Evolutionary conservation across 305 asterid genomes (phyloP).

Genomic region (Fraxinus platypoda): DNA sequence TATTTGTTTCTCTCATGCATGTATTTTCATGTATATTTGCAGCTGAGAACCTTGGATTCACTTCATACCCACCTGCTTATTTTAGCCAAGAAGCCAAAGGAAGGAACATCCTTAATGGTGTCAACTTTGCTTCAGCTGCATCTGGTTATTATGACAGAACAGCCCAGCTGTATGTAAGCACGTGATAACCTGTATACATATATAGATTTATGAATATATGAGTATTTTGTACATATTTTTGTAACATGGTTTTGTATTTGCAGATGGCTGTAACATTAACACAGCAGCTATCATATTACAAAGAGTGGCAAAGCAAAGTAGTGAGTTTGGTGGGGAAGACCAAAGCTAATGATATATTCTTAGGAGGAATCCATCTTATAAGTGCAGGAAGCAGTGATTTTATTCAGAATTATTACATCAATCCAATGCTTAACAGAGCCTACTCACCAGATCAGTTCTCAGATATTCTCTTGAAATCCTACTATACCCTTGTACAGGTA

Average conservation of each 20-base stretch:
- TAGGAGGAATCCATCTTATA: slow-evolving; percentile 65
- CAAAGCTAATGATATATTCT: slow-evolving; percentile 50
- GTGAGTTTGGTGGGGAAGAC: slow-evolving; percentile 55
- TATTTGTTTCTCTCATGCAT: not conserved
- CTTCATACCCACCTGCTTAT: slow-evolving; percentile 73
- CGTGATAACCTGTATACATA: not conserved
- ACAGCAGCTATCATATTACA: slow-evolving; percentile 63
- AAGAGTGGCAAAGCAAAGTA: slow-evolving; percentile 69
- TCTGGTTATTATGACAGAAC: slow-evolving; percentile 79
- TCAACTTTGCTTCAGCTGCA: slow-evolving; percentile 84
- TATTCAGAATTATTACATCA: slow-evolving; percentile 77
- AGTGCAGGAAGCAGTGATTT: slow-evolving; percentile 92
- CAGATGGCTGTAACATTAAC: slow-evolving; percentile 67
- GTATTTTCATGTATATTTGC: slow-evolving; percentile 16
- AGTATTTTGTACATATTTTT: not conserved
- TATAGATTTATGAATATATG: not conserved
- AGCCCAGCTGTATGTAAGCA: slow-evolving; percentile 52
- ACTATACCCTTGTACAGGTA: slow-evolving; percentile 60
- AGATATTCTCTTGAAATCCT: slow-evolving; percentile 53
- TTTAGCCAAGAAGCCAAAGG: slow-evolving; percentile 66
- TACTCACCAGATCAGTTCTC: slow-evolving; percentile 66
- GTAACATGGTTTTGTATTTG: slow-evolving; percentile 17
- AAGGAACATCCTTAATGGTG: slow-evolving; percentile 53
- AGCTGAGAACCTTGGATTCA: slow-evolving; percentile 84
- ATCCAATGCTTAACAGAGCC: slow-evolving; percentile 52